Evolutionary conservation across 176 grass and related monocot genomes (phyloP), one percentile per base, ranked within the genome.

Genomic region (Saccharum spontaneum): DNA sequence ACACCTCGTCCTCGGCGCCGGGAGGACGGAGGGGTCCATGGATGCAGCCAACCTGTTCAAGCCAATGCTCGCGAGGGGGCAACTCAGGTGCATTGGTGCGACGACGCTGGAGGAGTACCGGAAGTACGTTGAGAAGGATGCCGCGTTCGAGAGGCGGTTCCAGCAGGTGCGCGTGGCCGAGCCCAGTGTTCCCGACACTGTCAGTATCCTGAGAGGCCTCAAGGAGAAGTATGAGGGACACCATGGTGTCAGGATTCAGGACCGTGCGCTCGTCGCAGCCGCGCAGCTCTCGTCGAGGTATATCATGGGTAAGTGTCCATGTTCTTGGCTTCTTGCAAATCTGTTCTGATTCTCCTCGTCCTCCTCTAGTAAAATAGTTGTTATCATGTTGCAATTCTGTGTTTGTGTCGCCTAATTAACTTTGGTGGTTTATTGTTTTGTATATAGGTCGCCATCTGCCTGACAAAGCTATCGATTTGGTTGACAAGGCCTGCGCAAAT

Each of bases 41-140:
- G 94, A 97, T 15, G 94, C 91, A 2, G 94, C 94, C 4, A 94
- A 97, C 81, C 85, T 97, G 24, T 92, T 97, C 75, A 97, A 97
- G 76, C 94, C 94, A 13, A 92, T 94, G 91, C 94, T 94, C n/a
- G 91, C 94, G 1, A 78, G 94, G 11, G 94, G 94, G 6, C 94
- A 97, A 71, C 87, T 97, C 34, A 76, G 89, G 71, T 97, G 94
- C 79, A 94, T 97, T 52, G 94, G 94, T 40, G 90, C 94, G 1
- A 97, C 94, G 12, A 97, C 94, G 6, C 76, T 97, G 45, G 92
- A 94, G 79, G 94, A 97, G 72, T 94, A 97, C 74, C 68, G 89
- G 38, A 97, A 97, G 68, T 94, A 97, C 33, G 92, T 97, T 31
- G 94, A 97, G 86, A 97, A 94, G 82, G 92, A 97, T 64, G 89